phyloP scores from a whole-genome alignment of 148 eudicot species.

The Drosera capensis region DNA sequence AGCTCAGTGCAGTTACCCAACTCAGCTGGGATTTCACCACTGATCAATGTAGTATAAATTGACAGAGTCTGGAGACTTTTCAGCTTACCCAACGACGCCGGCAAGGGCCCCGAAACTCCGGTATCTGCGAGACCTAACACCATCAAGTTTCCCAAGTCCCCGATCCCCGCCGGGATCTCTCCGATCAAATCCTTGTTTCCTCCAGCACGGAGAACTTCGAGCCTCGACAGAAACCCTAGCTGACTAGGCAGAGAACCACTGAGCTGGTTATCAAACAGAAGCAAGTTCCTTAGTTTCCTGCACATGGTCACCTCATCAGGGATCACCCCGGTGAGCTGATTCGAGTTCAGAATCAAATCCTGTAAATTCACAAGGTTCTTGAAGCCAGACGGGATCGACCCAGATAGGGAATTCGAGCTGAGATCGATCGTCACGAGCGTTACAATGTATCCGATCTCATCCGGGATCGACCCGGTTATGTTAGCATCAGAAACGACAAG shows the following conservation, averaged over 20 bases:
- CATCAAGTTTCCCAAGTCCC: conserved; percentile 26
- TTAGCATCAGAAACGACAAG: conserved; percentile 29
- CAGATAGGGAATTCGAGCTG: conserved; percentile 32
- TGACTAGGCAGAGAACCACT: conserved; percentile 28
- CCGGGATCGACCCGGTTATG: conserved; percentile 42
- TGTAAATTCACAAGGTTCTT: conserved; percentile 28
- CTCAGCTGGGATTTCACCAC: conserved; percentile 53
- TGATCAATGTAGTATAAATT: conserved; percentile 46
- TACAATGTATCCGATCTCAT: conserved; percentile 18
- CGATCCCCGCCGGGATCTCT: conserved; percentile 29
- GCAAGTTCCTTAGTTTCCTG: conserved; percentile 18
- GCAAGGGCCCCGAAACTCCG: conserved; percentile 37
- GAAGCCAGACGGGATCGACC: conserved; percentile 29
- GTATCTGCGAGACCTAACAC: conserved; percentile 55
- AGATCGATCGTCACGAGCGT: conserved; percentile 24
- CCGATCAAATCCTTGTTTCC: conserved; percentile 47
- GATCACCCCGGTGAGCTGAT: conserved; percentile 37
- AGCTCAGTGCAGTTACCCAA: conserved; percentile 68
- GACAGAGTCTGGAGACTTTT: conserved; percentile 44
- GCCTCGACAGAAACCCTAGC: conserved; percentile 14
- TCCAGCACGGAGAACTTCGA: conserved; percentile 31
- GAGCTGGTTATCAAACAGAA: conserved; percentile 32
- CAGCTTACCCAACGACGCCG: conserved; percentile 34
- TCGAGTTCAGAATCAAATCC: conserved; percentile 36
- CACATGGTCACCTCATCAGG: conserved; percentile 31